Conservation (phyloP, 2,329 filamentous ascomycete genomes). For the Colletotrichum falcatum region DNA sequence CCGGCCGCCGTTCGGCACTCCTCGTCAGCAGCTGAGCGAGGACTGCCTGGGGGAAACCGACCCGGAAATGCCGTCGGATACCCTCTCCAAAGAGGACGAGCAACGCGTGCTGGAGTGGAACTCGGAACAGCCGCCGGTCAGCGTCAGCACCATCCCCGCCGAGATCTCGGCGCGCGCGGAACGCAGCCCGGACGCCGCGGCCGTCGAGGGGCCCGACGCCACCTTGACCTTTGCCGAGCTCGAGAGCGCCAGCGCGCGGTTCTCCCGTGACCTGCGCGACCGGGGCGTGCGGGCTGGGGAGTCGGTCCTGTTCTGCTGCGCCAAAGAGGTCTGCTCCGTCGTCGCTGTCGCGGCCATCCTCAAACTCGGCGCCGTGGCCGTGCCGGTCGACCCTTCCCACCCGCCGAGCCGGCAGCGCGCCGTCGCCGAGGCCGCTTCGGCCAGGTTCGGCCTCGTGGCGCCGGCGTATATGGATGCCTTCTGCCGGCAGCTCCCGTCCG, state of each 20-base stretch:
- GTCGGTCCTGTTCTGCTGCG: conserved; percentile 38
- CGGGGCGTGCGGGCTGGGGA: neutral
- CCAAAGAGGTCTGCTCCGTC: conserved; percentile 34
- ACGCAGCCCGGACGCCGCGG: too few relatives aligned
- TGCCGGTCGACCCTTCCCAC: conserved; percentile 30
- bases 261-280: neutral
- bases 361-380: conserved; percentile 37
- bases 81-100: too few relatives aligned
- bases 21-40: too few relatives aligned
- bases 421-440: neutral
- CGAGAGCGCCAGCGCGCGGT: neutral
- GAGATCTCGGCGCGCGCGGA: too few relatives aligned
- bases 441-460: neutral
- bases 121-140: too few relatives aligned
- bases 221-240: conserved; percentile 10
- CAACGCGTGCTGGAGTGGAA: too few relatives aligned
- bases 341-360: conserved; percentile 37
- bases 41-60: too few relatives aligned
- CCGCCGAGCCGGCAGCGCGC: neutral
- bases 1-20: too few relatives aligned
- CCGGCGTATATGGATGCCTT: neutral
- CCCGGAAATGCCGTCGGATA: too few relatives aligned
- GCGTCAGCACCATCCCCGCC: too few relatives aligned
- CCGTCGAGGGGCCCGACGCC: too few relatives aligned
- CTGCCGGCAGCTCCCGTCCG: neutral